These are phyloP conservation scores for Neurospora tetrasperma DNA, from an alignment of 495 filamentous ascomycete genomes.

Conservation along the genomic window DNA sequence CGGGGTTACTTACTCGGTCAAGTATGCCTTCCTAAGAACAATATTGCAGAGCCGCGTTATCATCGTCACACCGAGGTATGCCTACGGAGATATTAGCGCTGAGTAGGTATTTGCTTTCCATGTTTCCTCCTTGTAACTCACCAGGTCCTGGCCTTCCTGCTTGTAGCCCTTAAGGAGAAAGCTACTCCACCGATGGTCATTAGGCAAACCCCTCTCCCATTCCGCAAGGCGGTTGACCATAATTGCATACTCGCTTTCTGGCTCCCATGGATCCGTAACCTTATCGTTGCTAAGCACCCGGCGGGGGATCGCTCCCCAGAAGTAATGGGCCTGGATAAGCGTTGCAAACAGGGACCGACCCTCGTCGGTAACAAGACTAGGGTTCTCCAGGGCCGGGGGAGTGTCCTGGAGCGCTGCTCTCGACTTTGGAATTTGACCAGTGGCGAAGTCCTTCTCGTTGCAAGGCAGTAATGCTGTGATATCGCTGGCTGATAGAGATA, in stretches of 20 bases:
- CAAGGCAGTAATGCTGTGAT: conserved; percentile 41
- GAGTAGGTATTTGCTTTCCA: neutral
- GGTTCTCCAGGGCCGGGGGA: conserved; percentile 34
- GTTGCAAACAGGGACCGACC: conserved; percentile 39
- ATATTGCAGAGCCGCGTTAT: conserved; percentile 41
- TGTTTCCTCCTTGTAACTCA: conserved; percentile 4
- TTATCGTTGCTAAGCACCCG: conserved; percentile 30
- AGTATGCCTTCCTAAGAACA: conserved; percentile 37
- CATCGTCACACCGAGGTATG: conserved; percentile 40
- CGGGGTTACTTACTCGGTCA: conserved; percentile 30
- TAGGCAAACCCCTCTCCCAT: conserved; percentile 35
- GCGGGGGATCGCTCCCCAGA: conserved; percentile 39
- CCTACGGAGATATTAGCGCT: conserved; percentile 16
- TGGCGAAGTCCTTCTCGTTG: conserved; percentile 37
- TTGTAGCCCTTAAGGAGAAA: conserved; percentile 34
- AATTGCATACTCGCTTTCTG: conserved; percentile 30
- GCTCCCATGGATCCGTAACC: conserved; percentile 30
- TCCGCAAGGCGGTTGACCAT: conserved; percentile 27
- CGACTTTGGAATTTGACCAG: conserved; percentile 29
- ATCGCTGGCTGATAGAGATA: conserved; percentile 36
- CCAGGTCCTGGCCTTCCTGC: conserved; percentile 33
- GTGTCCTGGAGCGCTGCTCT: conserved; percentile 43
- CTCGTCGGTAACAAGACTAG: conserved; percentile 27
- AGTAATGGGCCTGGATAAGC: conserved; percentile 38
- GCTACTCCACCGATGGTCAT: conserved; percentile 33